Percentiles rank a stretch among this genome's conserved stretches.
Conservation (phyloP, 2,329 filamentous ascomycete genomes). For the Diaporthe citriasiana region DNA sequence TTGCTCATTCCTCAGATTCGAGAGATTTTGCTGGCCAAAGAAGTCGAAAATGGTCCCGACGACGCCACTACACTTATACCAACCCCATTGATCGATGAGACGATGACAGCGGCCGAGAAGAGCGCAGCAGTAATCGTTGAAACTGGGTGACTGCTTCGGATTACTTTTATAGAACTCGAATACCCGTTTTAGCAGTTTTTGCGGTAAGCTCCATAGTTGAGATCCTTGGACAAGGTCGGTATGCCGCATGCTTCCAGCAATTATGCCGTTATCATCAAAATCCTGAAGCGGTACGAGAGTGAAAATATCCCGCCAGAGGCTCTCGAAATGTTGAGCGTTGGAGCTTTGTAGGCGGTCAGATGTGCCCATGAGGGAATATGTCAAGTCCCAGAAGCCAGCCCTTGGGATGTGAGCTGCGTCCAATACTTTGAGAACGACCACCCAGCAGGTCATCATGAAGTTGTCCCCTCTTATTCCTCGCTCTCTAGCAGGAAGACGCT, state of each 20-base stretch:
- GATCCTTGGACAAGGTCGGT: constrained; percentile 65
- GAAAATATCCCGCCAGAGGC: constrained; percentile 71
- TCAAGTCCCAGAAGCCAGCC: constrained; percentile 73
- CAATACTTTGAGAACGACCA: constrained; percentile 68
- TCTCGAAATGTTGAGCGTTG: constrained; percentile 66
- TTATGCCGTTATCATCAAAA: constrained; percentile 68
- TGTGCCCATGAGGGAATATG: constrained; percentile 59
- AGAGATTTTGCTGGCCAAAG: constrained; percentile 73
- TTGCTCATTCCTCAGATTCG: constrained; percentile 75
- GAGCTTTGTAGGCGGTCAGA: constrained; percentile 52
- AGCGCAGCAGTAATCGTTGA: constrained; percentile 75
- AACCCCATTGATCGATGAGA: constrained; percentile 76
- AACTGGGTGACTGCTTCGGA: constrained; percentile 68
- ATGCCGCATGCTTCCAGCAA: constrained; percentile 58
- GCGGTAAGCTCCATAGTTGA: constrained; percentile 70
- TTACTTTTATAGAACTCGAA: constrained; percentile 72
- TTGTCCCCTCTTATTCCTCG: constrained; percentile 65
- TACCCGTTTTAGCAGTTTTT: constrained; percentile 68
- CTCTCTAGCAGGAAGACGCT: constrained; percentile 60
- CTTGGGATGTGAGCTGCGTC: constrained; percentile 64
- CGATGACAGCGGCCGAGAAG: constrained; percentile 73
- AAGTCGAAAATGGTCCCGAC: constrained; percentile 77
- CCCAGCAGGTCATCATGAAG: constrained; percentile 68
- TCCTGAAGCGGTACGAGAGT: constrained; percentile 72
- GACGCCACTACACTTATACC: constrained; percentile 70